Percentiles rank a stretch among this genome's conserved stretches.
These are phyloP conservation scores for Vitis cinerea DNA, from an alignment of 164 flowering plant species.

Conservation along the genomic window DNA sequence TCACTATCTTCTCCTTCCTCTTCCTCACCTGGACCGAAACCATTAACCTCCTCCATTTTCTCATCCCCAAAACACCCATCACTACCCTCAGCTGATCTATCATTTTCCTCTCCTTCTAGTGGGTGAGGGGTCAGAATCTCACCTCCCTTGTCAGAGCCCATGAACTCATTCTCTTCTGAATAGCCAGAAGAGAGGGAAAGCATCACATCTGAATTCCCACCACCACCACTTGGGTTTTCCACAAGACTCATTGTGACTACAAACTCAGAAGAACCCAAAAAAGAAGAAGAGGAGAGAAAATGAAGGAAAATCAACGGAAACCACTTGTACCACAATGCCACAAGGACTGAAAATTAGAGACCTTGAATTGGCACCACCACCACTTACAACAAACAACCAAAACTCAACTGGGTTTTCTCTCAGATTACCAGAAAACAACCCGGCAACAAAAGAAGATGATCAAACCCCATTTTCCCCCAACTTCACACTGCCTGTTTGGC, in stretches of 20 bases:
- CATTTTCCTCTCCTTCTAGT: conserved; percentile 7
- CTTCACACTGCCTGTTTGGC: not conserved
- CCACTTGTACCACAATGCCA: no score
- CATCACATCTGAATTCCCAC: conserved; percentile 6
- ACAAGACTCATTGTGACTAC: not conserved
- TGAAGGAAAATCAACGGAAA: not conserved
- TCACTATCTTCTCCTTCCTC: not conserved
- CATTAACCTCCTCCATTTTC: not conserved
- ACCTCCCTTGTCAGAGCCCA: conserved; percentile 10
- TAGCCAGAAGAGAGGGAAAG: not conserved
- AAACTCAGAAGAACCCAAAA: not conserved
- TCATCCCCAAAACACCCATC: conserved; percentile 11
- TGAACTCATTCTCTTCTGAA: not conserved
- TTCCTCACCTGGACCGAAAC: not conserved
- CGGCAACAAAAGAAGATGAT: not conserved
- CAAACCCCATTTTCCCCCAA: not conserved
- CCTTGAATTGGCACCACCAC: no score
- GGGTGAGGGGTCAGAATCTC: conserved; percentile 9
- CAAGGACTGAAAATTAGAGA: no score
- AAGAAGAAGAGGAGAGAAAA: not conserved
- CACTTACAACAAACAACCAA: not conserved
- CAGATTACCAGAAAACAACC: not conserved
- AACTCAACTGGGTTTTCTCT: not conserved
- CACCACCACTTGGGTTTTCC: not conserved
- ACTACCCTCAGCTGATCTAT: conserved; percentile 1